Conservation (phyloP, 768 basidiomycete species). For the Sistotremastrum niveocremeum region DNA sequence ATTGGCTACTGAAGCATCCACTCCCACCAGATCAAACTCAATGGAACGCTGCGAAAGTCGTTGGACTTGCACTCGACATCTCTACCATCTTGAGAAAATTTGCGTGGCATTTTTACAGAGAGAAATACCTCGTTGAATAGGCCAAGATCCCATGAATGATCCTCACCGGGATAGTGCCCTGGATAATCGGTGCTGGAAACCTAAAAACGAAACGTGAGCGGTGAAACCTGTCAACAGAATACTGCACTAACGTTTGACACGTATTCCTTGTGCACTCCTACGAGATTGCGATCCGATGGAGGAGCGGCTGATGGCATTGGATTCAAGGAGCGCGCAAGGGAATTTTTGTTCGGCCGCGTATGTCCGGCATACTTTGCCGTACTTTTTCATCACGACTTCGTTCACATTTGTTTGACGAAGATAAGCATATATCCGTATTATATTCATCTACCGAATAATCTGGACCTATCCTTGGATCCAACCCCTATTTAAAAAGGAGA, state of each 20-base stretch:
- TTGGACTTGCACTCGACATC: conserved; percentile 57
- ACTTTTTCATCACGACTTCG: no score
- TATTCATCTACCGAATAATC: no score
- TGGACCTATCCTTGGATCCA: no score
- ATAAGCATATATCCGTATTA: no score
- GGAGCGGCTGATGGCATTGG: no score
- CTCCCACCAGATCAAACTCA: conserved; percentile 91
- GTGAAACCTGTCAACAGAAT: neutral
- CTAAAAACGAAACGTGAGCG: conserved; percentile 18
- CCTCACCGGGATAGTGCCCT: conserved; percentile 75
- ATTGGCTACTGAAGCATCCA: conserved; percentile 94
- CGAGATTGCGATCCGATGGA: conserved; percentile 22
- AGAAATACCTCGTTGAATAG: conserved; percentile 56
- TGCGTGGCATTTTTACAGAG: neutral
- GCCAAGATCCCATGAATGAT: conserved; percentile 69
- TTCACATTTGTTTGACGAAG: no score
- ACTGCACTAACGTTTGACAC: conserved; percentile 29
- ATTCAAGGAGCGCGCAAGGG: no score
- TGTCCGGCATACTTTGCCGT: no score
- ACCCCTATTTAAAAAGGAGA: no score
- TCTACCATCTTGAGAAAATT: conserved; percentile 35
- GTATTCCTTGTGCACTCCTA: conserved; percentile 55
- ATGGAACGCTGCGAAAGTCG: conserved; percentile 71
- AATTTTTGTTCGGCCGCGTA: no score
- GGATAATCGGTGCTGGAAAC: conserved; percentile 87